Conservation (phyloP, 192 early-diverging fungal species). For the Chytriomyces hyalinus region DNA sequence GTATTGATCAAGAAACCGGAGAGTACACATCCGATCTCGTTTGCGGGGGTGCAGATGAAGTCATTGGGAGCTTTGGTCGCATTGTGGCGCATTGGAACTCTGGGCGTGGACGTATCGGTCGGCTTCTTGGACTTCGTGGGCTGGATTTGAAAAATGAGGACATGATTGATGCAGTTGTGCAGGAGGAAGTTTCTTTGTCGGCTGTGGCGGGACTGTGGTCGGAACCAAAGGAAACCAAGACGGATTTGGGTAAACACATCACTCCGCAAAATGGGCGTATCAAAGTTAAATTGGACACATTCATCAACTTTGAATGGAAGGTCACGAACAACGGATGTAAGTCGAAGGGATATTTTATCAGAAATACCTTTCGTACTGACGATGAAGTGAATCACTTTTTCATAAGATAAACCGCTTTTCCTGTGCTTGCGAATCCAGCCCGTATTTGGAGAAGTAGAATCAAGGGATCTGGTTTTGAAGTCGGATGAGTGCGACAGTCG, state of each 20-base stretch:
- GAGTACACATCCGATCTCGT: slow-evolving; percentile 29
- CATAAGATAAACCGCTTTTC: slow-evolving; percentile 14
- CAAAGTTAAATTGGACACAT: slow-evolving; percentile 3
- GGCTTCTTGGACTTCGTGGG: slow-evolving; percentile 56
- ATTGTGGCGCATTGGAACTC: slow-evolving; percentile 38
- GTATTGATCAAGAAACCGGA: slow-evolving; percentile 55
- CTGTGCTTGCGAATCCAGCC: slow-evolving; percentile 28
- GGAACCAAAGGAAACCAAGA: slow-evolving; percentile 19
- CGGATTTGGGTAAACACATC: slow-evolving; percentile 31
- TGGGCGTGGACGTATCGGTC: slow-evolving; percentile 58
- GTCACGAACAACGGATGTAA: slow-evolving; percentile 22
- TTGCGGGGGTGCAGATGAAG: slow-evolving; percentile 7
- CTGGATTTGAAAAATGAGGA: slow-evolving; percentile 53
- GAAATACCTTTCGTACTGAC: background rate
- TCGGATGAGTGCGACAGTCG: slow-evolving; percentile 2
- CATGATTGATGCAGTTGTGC: slow-evolving; percentile 64
- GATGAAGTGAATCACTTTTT: background rate
- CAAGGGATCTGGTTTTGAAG: background rate
- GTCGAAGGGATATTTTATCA: background rate
- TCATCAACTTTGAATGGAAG: slow-evolving; percentile 14
- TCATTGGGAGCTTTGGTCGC: slow-evolving; percentile 24
- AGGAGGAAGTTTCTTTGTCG: slow-evolving; percentile 66
- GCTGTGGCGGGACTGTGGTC: slow-evolving; percentile 32
- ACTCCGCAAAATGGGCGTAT: background rate
- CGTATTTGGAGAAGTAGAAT: slow-evolving; percentile 17